Conservation (phyloP, 352 stramenopile species). For the Globisporangium nunn region DNA sequence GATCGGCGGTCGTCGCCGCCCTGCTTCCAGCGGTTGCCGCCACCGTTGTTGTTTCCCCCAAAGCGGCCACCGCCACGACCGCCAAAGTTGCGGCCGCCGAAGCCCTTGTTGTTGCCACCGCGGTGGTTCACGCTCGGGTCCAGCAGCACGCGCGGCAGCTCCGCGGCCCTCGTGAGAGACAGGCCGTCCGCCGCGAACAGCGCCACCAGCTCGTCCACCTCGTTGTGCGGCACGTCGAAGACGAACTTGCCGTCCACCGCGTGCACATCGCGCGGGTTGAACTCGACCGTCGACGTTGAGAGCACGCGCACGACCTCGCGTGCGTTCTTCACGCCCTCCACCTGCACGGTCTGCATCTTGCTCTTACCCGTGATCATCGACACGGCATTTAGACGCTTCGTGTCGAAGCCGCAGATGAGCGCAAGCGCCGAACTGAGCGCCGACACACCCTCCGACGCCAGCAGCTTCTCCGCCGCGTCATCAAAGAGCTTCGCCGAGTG, state of each 20-base stretch:
- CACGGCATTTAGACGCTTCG: constrained; percentile 48
- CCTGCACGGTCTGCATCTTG: constrained; percentile 59
- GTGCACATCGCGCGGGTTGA: constrained; percentile 40
- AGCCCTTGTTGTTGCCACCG: constrained; percentile 8
- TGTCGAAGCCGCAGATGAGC: constrained; percentile 71
- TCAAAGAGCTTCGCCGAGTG: constrained; percentile 49
- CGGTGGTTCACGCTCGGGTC: constrained; percentile 17
- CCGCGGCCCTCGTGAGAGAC: constrained; percentile 32
- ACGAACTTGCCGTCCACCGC: constrained; percentile 58
- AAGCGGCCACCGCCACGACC: constrained; percentile 23
- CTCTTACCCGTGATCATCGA: constrained; percentile 73
- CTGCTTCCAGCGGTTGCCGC: constrained; percentile 18
- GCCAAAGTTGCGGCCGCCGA: constrained; percentile 2
- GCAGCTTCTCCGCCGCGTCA: constrained; percentile 40
- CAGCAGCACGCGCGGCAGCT: constrained; percentile 54
- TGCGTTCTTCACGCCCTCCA: constrained; percentile 35
- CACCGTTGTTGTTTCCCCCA: constrained; percentile 14
- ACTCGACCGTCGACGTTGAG: constrained; percentile 28
- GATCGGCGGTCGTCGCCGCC: constrained; percentile 20
- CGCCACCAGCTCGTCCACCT: constrained; percentile 35
- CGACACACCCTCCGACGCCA: constrained; percentile 44
- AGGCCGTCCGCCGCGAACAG: constrained; percentile 31
- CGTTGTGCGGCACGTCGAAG: constrained; percentile 53
- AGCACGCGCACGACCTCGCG: constrained; percentile 47
- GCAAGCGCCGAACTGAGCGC: constrained; percentile 61